Evolutionary conservation across 352 stramenopile genomes (phyloP).

Genomic region (Thalassiosira mediterranea): DNA sequence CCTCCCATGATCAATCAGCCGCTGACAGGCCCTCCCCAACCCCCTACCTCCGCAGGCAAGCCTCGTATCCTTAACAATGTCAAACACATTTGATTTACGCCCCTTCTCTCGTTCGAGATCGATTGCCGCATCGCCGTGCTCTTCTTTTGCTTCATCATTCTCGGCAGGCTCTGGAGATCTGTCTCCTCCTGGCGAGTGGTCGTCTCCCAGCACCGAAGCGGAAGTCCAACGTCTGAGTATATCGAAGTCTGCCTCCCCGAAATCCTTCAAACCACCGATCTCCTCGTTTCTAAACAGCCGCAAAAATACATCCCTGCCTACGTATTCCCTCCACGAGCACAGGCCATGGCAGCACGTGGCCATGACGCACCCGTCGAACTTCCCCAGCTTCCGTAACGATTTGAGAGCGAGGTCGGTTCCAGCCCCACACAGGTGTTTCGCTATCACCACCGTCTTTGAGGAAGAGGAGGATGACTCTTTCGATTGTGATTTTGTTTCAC

Average conservation of each 20-base stretch:
- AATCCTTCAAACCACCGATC: slow-evolving; percentile 40
- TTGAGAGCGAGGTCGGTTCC: slow-evolving; percentile 80
- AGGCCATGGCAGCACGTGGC: slow-evolving; percentile 82
- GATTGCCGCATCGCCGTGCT: slow-evolving; percentile 23
- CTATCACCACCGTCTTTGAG: slow-evolving; percentile 66
- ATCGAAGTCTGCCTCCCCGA: slow-evolving; percentile 74
- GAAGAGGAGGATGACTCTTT: no score
- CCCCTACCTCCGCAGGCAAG: slow-evolving; percentile 68
- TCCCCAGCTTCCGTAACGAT: slow-evolving; percentile 41
- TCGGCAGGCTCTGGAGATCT: no score
- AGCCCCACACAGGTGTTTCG: slow-evolving; percentile 76
- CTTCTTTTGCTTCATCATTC: slow-evolving; percentile 21
- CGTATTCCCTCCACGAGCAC: slow-evolving; percentile 77
- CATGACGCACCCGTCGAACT: slow-evolving; percentile 70
- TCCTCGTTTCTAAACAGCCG: slow-evolving; percentile 28
- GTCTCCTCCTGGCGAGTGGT: no score
- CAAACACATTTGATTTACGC: slow-evolving; percentile 33
- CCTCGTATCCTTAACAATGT: slow-evolving; percentile 54
- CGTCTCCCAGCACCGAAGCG: slow-evolving; percentile 53
- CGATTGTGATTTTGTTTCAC: no score
- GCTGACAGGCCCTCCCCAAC: slow-evolving; percentile 75
- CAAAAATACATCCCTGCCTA: slow-evolving; percentile 67
- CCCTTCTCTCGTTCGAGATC: no score
- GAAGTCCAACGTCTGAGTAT: slow-evolving; percentile 69
- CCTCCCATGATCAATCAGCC: slow-evolving; percentile 77